Conservation (phyloP, 306 rosid species). For the Quercus berberidifolia region DNA sequence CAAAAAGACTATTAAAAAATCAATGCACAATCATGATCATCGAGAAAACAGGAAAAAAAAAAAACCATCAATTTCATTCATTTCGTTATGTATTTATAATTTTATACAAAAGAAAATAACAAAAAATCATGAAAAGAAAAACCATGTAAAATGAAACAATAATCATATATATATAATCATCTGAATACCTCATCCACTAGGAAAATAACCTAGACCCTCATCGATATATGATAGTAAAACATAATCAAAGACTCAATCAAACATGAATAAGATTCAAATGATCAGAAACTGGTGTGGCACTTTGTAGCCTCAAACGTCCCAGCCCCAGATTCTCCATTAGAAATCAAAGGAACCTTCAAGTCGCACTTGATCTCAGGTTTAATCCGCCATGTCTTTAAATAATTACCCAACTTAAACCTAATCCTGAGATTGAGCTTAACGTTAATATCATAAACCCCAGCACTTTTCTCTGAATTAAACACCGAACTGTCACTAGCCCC, state of each 20-base stretch:
- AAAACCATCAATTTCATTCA: not conserved
- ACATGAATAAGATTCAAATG: not conserved
- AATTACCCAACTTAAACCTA: conserved; percentile 29
- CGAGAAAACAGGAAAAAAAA: not conserved
- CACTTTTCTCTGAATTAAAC: conserved; percentile 24
- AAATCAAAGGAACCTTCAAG: conserved; percentile 38
- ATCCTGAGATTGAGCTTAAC: conserved; percentile 32
- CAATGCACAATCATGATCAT: not conserved
- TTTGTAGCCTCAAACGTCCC: conserved; percentile 16
- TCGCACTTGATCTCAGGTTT: conserved; percentile 45
- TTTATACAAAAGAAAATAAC: not conserved
- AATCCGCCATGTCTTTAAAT: conserved; percentile 26
- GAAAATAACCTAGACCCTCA: not conserved
- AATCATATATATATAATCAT: not conserved
- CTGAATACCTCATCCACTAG: not conserved
- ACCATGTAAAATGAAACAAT: not conserved
- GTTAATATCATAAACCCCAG: conserved; percentile 36
- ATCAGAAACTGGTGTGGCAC: conserved; percentile 34
- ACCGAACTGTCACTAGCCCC: not conserved
- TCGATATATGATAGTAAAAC: not conserved
- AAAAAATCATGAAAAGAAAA: not conserved
- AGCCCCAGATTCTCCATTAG: not conserved
- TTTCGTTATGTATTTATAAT: not conserved
- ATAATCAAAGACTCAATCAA: not conserved
- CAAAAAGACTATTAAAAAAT: not conserved